Evolutionary conservation across 2,329 filamentous ascomycete species (phyloP), one percentile per base, ranked within the genome.

Genomic region (Fusarium sp.): DNA sequence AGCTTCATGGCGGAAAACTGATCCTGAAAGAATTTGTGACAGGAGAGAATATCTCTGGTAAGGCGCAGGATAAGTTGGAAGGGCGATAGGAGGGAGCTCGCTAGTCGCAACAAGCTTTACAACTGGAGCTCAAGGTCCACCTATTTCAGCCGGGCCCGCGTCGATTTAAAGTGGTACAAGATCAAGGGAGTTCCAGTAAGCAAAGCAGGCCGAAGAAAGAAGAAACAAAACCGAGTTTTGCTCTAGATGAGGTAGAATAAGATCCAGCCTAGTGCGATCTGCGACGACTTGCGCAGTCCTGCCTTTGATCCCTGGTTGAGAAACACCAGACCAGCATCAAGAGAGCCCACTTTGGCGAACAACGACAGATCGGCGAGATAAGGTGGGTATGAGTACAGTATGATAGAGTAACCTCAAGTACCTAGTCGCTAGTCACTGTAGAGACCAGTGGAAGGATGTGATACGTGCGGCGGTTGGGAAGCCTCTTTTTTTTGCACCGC

Each of bases 1-100:
- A 75, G 59, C 71, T 75, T 79, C 80, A 81, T 81, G 50, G 32
- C 58, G 56, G 53, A 66, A 51, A 65, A 48, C 30, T 42, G 57
- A 38, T 36, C 17, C 48, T 32, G 66, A 32, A 32, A 24, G 39
- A 50, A 42, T 32, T 17, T 55, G 41, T 41, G 28, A 39, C 35
- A 30, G 47, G 24, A 30, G 66, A 59, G 41, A 48, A 26, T 66
- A 50, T 32, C 42, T 65, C 42, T 66, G 38, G 22, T 15, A 42
- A 56, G n/a, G 35, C 41, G 26, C 44, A 69, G 44, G 42, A 55
- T 48, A 47, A 56, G 55, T 68, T 48, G 55, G 38, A 36, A 69
- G 44, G 41, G 32, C 30, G 44, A 69, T 51, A 42, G 39, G 44
- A 69, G 24, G 57, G 15, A 51, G 56, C 42, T 70, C 44, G 66